Base-by-base conservation (phyloP, 768 basidiomycete genomes). In the Tulasnella sp. region DNA sequence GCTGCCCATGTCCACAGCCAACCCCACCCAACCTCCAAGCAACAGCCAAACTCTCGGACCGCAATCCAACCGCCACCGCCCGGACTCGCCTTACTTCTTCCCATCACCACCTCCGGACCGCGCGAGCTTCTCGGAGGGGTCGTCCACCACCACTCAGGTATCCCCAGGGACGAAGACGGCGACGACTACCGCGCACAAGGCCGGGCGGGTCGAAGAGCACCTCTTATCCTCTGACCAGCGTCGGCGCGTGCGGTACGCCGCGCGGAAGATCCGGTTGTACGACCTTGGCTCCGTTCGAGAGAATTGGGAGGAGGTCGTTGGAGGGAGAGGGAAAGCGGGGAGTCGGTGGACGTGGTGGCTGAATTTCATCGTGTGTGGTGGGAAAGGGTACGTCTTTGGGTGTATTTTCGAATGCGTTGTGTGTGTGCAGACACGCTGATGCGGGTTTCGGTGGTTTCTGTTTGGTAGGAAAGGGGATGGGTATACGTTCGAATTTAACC, bases 301-400 rank as follows among this genome's bases (percentile, higher is more conserved):
- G 74, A 94, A 94, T 75, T 88, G 88, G 85, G 80, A 77, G n/a
- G 89, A 91, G 77, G 86, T 87, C 1, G 90, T 89, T 84, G 84
- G 82, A 79, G 42, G 69, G 8, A 72, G 69, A 35, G 1, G 26
- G 52, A 37, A 37, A 39, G 68, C 36, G 39, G 29, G 69, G 17
- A n/a, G 35, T 40, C 14, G 41, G 14, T 22, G 67, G 32, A 16
- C 44, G 19, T 81, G 77, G 40, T 82, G 80, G 72, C 81, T 80
- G 74, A 86, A 86, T 3, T 89, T 86, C 86, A 71, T 86, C 36
- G 41, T 90, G 3, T 74, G 85, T 81, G 74, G 92, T 90, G 5
- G 91, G 73, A 81, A 84, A 37, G 83, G 86, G 90, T 91, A 77
- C 80, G 88, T 82, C 26, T 32, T 16, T 37, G 67, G 22, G 8